A percentile compares a stretch with the other conserved stretches of the same genome.
These are phyloP conservation scores for Phytophthora pisi DNA, from an alignment of 352 stramenopile species.

Conservation along the genomic window DNA sequence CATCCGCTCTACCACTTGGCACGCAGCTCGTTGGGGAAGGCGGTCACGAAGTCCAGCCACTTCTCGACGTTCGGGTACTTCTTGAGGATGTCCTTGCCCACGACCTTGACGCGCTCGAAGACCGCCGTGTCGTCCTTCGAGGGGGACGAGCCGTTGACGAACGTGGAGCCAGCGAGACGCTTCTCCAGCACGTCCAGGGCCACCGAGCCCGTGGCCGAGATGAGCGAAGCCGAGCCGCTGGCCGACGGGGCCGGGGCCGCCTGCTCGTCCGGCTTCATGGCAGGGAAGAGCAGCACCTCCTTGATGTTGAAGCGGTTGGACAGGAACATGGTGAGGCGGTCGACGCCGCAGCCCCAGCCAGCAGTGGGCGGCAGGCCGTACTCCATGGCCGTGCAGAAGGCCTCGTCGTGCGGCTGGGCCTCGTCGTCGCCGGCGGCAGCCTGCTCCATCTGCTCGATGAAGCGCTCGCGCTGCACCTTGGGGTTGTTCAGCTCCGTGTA, in stretches of 20 bases:
- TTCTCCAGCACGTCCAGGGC: constrained; percentile 72
- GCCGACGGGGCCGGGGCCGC: constrained; percentile 22
- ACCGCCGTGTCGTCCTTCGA: constrained; percentile 71
- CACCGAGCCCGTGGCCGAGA: constrained; percentile 48
- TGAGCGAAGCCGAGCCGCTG: constrained; percentile 22
- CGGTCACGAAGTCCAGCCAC: constrained; percentile 73
- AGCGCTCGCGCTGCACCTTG: constrained; percentile 85
- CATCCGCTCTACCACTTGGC: constrained; percentile 68
- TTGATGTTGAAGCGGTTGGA: constrained; percentile 96
- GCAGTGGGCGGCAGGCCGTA: constrained; percentile 97
- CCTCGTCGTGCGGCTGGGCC: constrained; percentile 94
- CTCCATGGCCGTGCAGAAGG: constrained; percentile 94
- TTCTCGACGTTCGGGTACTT: constrained; percentile 82
- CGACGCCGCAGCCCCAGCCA: constrained; percentile 97
- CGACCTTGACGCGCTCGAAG: constrained; percentile 81
- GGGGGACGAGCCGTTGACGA: constrained; percentile 72
- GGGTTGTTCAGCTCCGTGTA: constrained; percentile 99
- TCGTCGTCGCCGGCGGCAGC: constrained; percentile 83
- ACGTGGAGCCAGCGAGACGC: constrained; percentile 57
- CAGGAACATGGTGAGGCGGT: constrained; percentile 97
- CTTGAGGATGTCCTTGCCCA: constrained; percentile 72
- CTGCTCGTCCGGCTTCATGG: constrained; percentile 98
- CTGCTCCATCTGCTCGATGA: constrained; percentile 84
- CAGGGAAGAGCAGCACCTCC: constrained; percentile 99
- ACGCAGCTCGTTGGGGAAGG: constrained; percentile 80